Conservation (phyloP, 2,329 filamentous ascomycete genomes). For the Monilinia fructicola region DNA sequence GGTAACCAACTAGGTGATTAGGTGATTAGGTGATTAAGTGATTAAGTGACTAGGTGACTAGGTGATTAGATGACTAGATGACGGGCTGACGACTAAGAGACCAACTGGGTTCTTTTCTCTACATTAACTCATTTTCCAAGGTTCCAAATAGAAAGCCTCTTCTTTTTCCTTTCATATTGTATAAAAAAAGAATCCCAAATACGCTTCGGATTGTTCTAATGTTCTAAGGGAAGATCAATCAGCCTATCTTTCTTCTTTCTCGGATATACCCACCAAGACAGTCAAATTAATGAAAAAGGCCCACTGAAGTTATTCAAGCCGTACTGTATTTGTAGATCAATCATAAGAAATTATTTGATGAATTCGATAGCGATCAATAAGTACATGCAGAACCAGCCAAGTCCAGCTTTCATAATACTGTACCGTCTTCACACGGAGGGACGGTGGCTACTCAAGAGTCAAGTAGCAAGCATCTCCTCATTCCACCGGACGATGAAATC, state of each 20-base stretch:
- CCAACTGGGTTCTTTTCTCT: not conserved
- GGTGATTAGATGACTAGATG: too few species aligned
- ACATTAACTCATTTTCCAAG: slow-evolving; percentile 16
- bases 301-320: slow-evolving; percentile 10
- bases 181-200: not conserved
- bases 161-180: not conserved
- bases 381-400: slow-evolving; percentile 5
- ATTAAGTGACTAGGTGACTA: too few species aligned
- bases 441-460: not conserved
- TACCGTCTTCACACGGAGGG: not conserved
- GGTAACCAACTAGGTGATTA: too few species aligned
- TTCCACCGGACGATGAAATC: not conserved
- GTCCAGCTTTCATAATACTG: not conserved
- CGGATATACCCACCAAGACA: not conserved
- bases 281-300: not conserved
- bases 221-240: slow-evolving; percentile 21
- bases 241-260: slow-evolving; percentile 18
- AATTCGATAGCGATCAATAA: slow-evolving; percentile 17
- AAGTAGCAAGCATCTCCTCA: not conserved
- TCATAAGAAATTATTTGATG: slow-evolving; percentile 8
- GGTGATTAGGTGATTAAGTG: too few species aligned
- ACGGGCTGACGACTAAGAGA: too few species aligned
- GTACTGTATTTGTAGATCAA: slow-evolving; percentile 15
- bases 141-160: not conserved
- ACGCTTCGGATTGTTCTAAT: slow-evolving; percentile 12